Base-by-base conservation (phyloP, 768 basidiomycete genomes). In the Hygrophorus pudorinus region DNA sequence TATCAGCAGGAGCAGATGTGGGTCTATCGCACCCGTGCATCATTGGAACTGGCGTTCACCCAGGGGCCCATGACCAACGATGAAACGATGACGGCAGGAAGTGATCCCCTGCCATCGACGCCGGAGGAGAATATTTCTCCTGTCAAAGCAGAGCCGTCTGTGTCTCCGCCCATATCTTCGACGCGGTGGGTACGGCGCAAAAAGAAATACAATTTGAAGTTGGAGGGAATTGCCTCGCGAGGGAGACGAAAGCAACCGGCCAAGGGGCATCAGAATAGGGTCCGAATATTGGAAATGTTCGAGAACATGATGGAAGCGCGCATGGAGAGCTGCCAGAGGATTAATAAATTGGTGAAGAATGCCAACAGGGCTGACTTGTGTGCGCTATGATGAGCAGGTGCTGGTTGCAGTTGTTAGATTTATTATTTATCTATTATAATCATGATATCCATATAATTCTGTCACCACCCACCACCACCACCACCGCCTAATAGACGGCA, bases 1-100 rank as follows among this genome's bases (percentile, higher is more conserved):
- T 85, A 85, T 58, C 75, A 81, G 56, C 72, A 76, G 50, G 79
- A 84, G 61, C 76, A 76, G 31, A 75, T 73, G 64, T 85, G 82
- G 80, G 73, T 83, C 5, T 75, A 78, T 49, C 76, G 76, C 45
- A 78, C 78, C 38, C 76, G 79, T 32, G 75, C 74, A 13, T 65
- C 68, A 40, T 71, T 83, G 51, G 76, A 79, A 59, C 65, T 71
- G 55, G 67, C 71, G 35, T 55, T 56, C 4, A 56, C 59, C 51
- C 66, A 47, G 42, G 59, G 55, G 40, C 47, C 52, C 18, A 30
- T 42, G n/a, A 40, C 51, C 55, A 42, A 37, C 27, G 43, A 38
- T 42, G 40, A 37, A 46, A 30, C 49, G 13, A 20, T 13, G 17
- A 21, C 32, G 34, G 38, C 20, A 14, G 38, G 27, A 20, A 17